These are phyloP conservation scores for Platismatia glauca DNA, from an alignment of 495 filamentous ascomycete species.

Conservation along the genomic window DNA sequence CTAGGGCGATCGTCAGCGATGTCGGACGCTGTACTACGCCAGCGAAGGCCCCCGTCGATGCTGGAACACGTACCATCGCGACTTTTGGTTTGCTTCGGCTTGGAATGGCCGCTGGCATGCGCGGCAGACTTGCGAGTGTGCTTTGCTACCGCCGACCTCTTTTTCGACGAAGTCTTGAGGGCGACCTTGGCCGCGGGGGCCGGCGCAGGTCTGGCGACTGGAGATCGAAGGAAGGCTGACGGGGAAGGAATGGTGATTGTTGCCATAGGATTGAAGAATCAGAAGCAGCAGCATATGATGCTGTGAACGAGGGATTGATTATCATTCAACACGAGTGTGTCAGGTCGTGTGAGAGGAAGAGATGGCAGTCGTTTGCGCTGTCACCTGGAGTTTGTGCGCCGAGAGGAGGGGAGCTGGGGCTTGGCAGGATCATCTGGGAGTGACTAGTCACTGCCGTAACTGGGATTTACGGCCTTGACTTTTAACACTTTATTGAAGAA, in stretches of 20 bases:
- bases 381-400: background rate
- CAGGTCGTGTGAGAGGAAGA: background rate
- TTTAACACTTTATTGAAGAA: too few relatives aligned
- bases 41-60: slow-evolving; percentile 9
- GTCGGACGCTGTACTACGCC: background rate
- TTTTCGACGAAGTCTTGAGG: slow-evolving; percentile 28
- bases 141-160: slow-evolving; percentile 27
- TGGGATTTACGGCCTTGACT: too few relatives aligned
- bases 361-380: background rate
- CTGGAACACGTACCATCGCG: slow-evolving; percentile 57
- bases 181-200: slow-evolving; percentile 33
- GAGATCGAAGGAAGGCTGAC: slow-evolving; percentile 48
- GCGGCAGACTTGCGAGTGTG: slow-evolving; percentile 6
- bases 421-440: background rate
- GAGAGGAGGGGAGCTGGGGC: background rate
- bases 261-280: slow-evolving; percentile 37
- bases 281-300: too few relatives aligned
- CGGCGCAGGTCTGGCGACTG: slow-evolving; percentile 27
- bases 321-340: too few relatives aligned
- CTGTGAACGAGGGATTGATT: too few relatives aligned
- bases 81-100: slow-evolving; percentile 75
- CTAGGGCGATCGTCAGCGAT: slow-evolving; percentile 37
- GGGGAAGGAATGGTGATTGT: slow-evolving; percentile 56
- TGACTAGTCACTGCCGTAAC: too few relatives aligned
- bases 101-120: slow-evolving; percentile 24